Percentiles rank a stretch among this genome's conserved stretches.
Conservation (phyloP, 2,329 filamentous ascomycete species). For the Ramularia endophylla region DNA sequence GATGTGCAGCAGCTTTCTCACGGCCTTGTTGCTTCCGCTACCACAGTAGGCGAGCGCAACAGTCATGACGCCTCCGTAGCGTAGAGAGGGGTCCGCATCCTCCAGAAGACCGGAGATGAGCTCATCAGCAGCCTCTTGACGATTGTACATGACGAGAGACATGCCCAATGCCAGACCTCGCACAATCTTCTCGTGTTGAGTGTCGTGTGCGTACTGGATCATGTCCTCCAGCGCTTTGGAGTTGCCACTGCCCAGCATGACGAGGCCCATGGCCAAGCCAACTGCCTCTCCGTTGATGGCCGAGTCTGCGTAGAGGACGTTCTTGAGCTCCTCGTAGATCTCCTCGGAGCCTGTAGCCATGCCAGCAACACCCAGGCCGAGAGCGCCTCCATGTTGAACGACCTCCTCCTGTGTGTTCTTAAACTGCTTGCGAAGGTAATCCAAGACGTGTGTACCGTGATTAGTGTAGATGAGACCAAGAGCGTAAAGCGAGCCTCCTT, state of each 20-base stretch:
- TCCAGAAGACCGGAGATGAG: slow-evolving; percentile 89
- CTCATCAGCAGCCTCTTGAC: slow-evolving; percentile 90
- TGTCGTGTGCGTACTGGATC: slow-evolving; percentile 97
- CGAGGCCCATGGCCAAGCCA: slow-evolving; percentile 90
- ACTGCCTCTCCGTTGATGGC: slow-evolving; percentile 96
- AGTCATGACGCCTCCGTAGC: slow-evolving; percentile 98
- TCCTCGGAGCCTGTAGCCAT: slow-evolving; percentile 92
- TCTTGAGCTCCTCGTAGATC: slow-evolving; percentile 86
- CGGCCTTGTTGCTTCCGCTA: slow-evolving; percentile 96
- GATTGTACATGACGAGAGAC: slow-evolving; percentile 96
- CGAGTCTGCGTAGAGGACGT: slow-evolving; percentile 85
- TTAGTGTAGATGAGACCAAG: slow-evolving; percentile 97
- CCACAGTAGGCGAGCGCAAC: slow-evolving; percentile 96
- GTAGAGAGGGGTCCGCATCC: slow-evolving; percentile 86
- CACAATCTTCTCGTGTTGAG: slow-evolving; percentile 98
- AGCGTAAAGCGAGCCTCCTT: slow-evolving; percentile 91
- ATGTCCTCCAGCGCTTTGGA: slow-evolving; percentile 90
- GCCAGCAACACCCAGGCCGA: slow-evolving; percentile 91
- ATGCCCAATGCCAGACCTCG: slow-evolving; percentile 93
- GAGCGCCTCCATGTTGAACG: slow-evolving; percentile 91
- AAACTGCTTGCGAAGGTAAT: slow-evolving; percentile 72
- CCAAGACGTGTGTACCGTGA: slow-evolving; percentile 83
- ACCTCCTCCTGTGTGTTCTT: slow-evolving; percentile 77
- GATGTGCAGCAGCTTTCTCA: slow-evolving; percentile 88
- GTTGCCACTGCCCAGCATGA: slow-evolving; percentile 98